Conservation (phyloP, 176 grass and related monocot species). For the Juncus inflexus region DNA sequence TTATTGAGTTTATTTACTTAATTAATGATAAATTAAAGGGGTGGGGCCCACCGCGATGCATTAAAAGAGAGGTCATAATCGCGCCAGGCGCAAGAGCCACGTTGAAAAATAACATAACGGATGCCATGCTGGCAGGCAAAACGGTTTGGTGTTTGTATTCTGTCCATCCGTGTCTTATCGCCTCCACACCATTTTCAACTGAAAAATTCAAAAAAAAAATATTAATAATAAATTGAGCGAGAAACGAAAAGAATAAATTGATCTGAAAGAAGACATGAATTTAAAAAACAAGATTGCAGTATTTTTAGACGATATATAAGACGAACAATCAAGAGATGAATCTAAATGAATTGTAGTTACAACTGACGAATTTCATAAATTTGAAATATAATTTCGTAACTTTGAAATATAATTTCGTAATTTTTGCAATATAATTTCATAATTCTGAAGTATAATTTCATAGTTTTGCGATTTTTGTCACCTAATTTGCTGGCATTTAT, state of each 20-base stretch:
- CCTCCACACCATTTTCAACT: conserved; percentile 76
- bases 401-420: no score
- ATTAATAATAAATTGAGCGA: background rate
- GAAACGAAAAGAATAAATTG: no score
- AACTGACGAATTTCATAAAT: no score
- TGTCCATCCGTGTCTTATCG: conserved; percentile 77
- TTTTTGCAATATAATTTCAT: no score
- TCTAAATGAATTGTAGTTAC: no score
- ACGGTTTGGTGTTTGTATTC: conserved; percentile 94
- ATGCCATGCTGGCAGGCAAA: conserved; percentile 85
- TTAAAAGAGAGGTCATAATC: conserved; percentile 89
- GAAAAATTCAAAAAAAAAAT: conserved; percentile 36
- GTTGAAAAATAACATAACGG: conserved; percentile 91
- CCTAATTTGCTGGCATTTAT: conserved; percentile 68
- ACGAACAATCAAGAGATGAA: no score
- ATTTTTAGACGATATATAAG: no score
- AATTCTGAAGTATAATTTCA: no score
- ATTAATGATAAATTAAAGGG: no score
- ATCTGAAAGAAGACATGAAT: no score
- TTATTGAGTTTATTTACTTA: background rate
- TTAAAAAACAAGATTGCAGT: no score
- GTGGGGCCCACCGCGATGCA: conserved; percentile 68
- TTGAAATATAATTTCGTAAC: no score
- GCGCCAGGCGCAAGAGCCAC: conserved; percentile 89
- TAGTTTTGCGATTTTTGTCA: conserved; percentile 28